Evolutionary conservation across 73 alveolate species (phyloP), one percentile per base, ranked within the genome.

Genomic region (Paramecium tetraurelia): DNA sequence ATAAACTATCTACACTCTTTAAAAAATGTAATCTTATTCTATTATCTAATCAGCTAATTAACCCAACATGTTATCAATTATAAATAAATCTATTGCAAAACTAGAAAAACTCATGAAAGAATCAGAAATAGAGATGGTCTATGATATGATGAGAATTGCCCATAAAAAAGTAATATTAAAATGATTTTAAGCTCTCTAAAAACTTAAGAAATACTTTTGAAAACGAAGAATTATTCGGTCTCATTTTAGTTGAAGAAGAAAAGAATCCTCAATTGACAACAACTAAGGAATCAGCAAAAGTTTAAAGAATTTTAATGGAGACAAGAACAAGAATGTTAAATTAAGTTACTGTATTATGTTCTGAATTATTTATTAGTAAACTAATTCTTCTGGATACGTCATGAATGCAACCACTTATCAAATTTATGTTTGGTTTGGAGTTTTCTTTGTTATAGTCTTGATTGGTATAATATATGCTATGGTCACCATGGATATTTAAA

Each of bases 361-460:
- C 22, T 44, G 3, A 4, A 14, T 12, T 20, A 36, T 44, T 80
- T 43, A 72, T 59, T 10, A 43, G 24, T 29, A 44, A 7, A 63
- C 84, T 63, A 10, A 63, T 8, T 41, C 90, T 41, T 8, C 90
- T 53, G 6, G 21, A 44, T 3, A 11, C 4, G 22, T 20, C 2
- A 80, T 80, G 90, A 35, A 33, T 44, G 21, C 90, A 18, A 63
- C 63, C 21, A 48, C 75, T 22, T 80, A 80, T 80, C 12, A 80
- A 80, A 80, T 80, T 80, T 80, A 80, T 80, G n/a, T 80, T 40
- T 80, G 90, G 90, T 44, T 48, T 80, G 90, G 90, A 43, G 57
- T 80, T 7, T 80, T 80, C 90, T 80, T 80, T 80, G 90, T 48
- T 24, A 43, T 80, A 24, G 76, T 80, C 16, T 44, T 46, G 29